Base-by-base conservation (phyloP, 2,329 filamentous ascomycete species). In the Fusarium guadeloupense region DNA sequence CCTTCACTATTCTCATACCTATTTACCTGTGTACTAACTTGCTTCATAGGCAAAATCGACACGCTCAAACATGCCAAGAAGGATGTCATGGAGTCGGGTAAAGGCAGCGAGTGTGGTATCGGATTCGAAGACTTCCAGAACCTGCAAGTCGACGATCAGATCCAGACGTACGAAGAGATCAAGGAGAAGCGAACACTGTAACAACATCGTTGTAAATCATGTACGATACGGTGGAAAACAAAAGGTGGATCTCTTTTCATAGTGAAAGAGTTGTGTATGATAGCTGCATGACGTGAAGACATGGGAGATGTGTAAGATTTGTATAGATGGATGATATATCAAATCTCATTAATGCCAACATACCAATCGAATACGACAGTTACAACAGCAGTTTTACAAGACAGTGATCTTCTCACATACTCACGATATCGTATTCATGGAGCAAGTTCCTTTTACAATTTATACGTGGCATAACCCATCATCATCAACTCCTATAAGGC, bases 1-100 rank as follows among this genome's bases (percentile, higher is more conserved):
- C n/a, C 23, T 28, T 13, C 9, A 10, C 25, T 10, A 2, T 14
- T 23, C 6, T 19, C 12, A 8, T 12, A 6, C 34, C 25, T 7
- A n/a, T 40, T 17, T 9, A 9, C 13, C 13, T 16, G 5, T 33
- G 9, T 47, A n/a, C 45, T 55, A 3, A 44, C 35, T 21, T 19
- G 3, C 31, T 34, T 1, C 26, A 19, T 52, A 97, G 94, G 93
- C 64, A 83, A 83, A 45, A 85, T 98, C 37, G 83, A 86, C 16
- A 91, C 91, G 2, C 85, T 99, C 54, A 97, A 95, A 79, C 91
- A 96, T 70, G 87, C 90, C 74, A 97, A 98, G 83, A 96, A 96
- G 74, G 92, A 97, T 64, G 91, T 95, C 25, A 80, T 81, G 39
- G 92, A 97, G 71, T 95, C 96, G 87, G 88, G 87, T 69, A 98